Conservation (phyloP, 1,139 yeast species). For the Hansenula sp. region DNA sequence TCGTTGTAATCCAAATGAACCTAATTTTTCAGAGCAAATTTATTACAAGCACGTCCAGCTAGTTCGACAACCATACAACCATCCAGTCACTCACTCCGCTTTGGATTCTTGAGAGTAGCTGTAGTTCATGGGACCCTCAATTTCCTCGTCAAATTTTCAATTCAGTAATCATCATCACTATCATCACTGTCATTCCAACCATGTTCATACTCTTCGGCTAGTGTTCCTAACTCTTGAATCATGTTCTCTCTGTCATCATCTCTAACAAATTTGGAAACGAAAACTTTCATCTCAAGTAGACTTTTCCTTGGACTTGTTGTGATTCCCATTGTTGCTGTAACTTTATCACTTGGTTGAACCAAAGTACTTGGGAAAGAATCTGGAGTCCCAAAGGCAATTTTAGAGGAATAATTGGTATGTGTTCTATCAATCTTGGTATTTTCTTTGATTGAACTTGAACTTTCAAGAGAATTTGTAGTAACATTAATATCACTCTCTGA, state of each 20-base stretch:
- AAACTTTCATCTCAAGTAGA: slow-evolving; percentile 43
- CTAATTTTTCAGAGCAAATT: no score
- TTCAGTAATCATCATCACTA: slow-evolving; percentile 17
- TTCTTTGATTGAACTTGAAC: neutral
- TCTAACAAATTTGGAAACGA: slow-evolving; percentile 38
- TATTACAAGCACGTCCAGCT: no score
- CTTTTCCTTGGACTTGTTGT: slow-evolving; percentile 41
- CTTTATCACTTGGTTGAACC: slow-evolving; percentile 8
- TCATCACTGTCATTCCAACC: slow-evolving; percentile 48
- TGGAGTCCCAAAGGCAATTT: slow-evolving; percentile 17
- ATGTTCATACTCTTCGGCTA: slow-evolving; percentile 50
- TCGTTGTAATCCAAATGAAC: no score
- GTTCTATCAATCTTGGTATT: neutral
- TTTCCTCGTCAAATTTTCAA: neutral
- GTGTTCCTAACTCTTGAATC: slow-evolving; percentile 46
- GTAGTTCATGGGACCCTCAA: neutral
- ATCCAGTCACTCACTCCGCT: no score
- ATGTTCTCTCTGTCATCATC: slow-evolving; percentile 69
- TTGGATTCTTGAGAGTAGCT: neutral
- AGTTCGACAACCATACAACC: no score
- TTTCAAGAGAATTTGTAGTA: neutral
- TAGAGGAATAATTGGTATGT: slow-evolving; percentile 6
- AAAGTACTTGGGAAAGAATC: slow-evolving; percentile 28
- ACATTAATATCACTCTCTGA: neutral
- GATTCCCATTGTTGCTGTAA: slow-evolving; percentile 37